Evolutionary conservation across 2,329 filamentous ascomycete species (phyloP).

Genomic region (Apiospora marii): DNA sequence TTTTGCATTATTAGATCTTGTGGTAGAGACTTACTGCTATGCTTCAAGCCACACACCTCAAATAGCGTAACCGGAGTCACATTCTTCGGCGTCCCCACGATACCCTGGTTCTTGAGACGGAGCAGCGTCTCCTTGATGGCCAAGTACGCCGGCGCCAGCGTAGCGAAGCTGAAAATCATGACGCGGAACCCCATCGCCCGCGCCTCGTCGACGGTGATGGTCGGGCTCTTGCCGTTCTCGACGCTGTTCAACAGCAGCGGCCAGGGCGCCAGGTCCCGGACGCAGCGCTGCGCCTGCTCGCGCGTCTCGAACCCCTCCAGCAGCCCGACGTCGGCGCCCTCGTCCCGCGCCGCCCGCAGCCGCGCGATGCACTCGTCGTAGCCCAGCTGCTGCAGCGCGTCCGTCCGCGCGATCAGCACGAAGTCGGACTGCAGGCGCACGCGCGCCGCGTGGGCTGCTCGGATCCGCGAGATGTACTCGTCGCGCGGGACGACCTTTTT

Average conservation of each 20-base stretch:
- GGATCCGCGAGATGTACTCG: constrained; percentile 62
- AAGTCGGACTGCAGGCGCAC: constrained; percentile 60
- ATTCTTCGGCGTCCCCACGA: constrained; percentile 41
- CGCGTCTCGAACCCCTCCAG: constrained; percentile 64
- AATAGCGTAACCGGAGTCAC: constrained; percentile 42
- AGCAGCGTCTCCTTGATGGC: constrained; percentile 49
- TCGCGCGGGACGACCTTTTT: constrained; percentile 64
- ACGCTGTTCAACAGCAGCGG: constrained; percentile 66
- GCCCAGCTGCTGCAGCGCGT: constrained; percentile 63
- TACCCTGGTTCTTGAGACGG: constrained; percentile 45
- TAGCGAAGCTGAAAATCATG: constrained; percentile 63
- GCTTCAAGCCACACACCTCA: constrained; percentile 42
- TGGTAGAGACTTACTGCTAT: constrained; percentile 33
- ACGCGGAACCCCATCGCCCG: constrained; percentile 64
- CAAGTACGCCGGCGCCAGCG: constrained; percentile 55
- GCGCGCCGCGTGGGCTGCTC: constrained; percentile 61
- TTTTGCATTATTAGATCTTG: neutral
- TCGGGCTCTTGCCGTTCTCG: constrained; percentile 61
- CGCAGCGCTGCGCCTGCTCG: constrained; percentile 56
- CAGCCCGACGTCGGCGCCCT: constrained; percentile 67
- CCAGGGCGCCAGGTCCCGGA: constrained; percentile 56
- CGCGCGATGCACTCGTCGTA: constrained; percentile 63
- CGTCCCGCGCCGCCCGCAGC: constrained; percentile 57
- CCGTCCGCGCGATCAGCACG: constrained; percentile 70
- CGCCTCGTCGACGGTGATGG: constrained; percentile 60